Percentiles rank a stretch among this genome's conserved stretches.
phyloP scores from a whole-genome alignment of 176 grass and related monocot species.

The Phyllostachys edulis region DNA sequence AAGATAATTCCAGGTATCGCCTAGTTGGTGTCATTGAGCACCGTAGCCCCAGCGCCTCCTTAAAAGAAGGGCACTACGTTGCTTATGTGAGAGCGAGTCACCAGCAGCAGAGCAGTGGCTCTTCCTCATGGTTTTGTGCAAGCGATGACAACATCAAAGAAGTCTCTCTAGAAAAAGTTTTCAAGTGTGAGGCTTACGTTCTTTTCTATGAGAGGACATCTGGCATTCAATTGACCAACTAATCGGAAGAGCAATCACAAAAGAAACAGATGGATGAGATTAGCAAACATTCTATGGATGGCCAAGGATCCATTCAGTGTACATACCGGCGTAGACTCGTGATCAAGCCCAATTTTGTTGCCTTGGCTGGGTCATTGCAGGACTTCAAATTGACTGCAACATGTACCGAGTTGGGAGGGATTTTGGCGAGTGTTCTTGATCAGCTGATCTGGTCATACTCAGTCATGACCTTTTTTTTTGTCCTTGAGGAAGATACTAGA shows the following conservation, averaged over 20 bases:
- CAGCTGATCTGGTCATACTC: neutral
- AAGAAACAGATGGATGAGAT: neutral
- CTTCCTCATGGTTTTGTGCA: constrained; percentile 60
- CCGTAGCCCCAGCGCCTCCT: no score
- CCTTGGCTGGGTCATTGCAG: neutral
- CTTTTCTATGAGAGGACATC: constrained; percentile 70
- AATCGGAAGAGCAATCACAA: neutral
- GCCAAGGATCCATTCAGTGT: constrained; percentile 1
- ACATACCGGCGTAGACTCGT: neutral
- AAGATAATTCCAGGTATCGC: no score
- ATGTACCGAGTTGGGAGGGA: neutral
- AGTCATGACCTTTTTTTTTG: neutral
- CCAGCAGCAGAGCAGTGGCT: neutral
- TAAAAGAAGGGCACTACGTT: constrained; percentile 40
- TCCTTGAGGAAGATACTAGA: neutral
- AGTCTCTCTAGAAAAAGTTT: constrained; percentile 62
- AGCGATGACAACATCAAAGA: constrained; percentile 38
- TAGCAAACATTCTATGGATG: neutral
- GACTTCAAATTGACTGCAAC: constrained; percentile 5
- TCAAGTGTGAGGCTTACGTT: constrained; percentile 54
- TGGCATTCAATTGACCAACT: neutral
- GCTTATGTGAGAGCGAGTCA: constrained; percentile 53
- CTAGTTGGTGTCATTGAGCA: no score
- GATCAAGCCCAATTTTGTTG: constrained; percentile 12
- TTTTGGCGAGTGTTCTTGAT: neutral